Evolutionary conservation across 2,329 filamentous ascomycete species (phyloP).

Genomic region (Paraphoma sp.): DNA sequence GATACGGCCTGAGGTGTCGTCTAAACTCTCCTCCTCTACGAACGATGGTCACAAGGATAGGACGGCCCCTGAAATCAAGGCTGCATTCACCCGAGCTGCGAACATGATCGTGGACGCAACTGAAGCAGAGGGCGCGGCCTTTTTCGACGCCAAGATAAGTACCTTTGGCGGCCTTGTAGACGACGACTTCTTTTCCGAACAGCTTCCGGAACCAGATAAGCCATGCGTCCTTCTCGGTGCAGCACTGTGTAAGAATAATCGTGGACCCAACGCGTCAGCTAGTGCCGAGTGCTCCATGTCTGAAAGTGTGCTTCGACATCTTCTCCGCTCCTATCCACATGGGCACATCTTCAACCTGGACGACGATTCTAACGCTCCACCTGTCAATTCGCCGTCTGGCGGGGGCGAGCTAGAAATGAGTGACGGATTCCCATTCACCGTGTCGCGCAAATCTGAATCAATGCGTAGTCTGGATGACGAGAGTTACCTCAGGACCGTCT

Average conservation of each 20-base stretch:
- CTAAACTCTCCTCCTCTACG: slow-evolving; percentile 30
- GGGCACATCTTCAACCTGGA: slow-evolving; percentile 50
- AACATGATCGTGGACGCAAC: slow-evolving; percentile 49
- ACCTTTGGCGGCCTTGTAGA: slow-evolving; percentile 47
- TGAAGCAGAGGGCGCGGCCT: slow-evolving; percentile 46
- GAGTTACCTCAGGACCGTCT: slow-evolving; percentile 37
- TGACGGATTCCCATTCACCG: slow-evolving; percentile 30
- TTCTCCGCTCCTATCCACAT: slow-evolving; percentile 42
- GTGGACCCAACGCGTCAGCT: slow-evolving; percentile 11
- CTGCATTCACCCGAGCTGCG: slow-evolving; percentile 44
- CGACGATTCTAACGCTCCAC: slow-evolving; percentile 22
- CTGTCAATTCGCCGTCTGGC: slow-evolving; percentile 25
- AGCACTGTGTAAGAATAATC: slow-evolving; percentile 27
- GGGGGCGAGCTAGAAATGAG: slow-evolving; percentile 20
- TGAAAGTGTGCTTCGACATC: slow-evolving; percentile 40
- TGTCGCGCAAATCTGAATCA: slow-evolving; percentile 37
- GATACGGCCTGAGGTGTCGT: slow-evolving; percentile 18
- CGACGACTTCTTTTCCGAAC: slow-evolving; percentile 41
- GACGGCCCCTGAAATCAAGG: slow-evolving; percentile 39
- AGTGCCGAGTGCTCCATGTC: slow-evolving; percentile 32
- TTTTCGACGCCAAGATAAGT: slow-evolving; percentile 48
- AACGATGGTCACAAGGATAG: slow-evolving; percentile 28
- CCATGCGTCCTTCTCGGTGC: slow-evolving; percentile 40
- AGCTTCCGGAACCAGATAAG: slow-evolving; percentile 40
- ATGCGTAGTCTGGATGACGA: slow-evolving; percentile 43